Conservation (phyloP, 371 early-diverging fungal genomes). For the Syncephalastrum racemosum region DNA sequence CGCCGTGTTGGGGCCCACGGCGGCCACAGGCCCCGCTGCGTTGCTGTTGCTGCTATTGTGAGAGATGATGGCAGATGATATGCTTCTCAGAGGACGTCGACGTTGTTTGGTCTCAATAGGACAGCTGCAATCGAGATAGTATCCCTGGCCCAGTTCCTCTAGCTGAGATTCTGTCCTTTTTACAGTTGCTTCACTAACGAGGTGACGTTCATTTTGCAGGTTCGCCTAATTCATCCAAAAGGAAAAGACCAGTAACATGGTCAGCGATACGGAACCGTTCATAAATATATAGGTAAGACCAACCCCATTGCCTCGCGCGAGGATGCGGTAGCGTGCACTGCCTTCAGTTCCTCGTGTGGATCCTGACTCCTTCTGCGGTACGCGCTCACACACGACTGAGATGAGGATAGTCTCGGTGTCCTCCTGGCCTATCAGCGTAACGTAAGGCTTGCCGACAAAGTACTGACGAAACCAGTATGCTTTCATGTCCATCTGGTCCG, state of each 20-base stretch:
- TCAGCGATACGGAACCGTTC: not conserved
- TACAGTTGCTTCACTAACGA: slow-evolving; percentile 31
- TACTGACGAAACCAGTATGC: slow-evolving; percentile 44
- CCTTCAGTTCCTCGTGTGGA: not conserved
- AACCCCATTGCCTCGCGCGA: slow-evolving; percentile 35
- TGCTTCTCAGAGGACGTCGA: slow-evolving; percentile 19
- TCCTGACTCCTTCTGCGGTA: slow-evolving; percentile 13
- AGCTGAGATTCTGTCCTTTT: slow-evolving; percentile 27
- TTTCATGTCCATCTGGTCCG: slow-evolving; percentile 34
- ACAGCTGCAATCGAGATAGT: slow-evolving; percentile 18
- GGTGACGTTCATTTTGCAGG: slow-evolving; percentile 14
- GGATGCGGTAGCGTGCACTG: slow-evolving; percentile 38
- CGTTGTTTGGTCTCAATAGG: slow-evolving; percentile 10
- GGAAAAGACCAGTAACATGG: no score
- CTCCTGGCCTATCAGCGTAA: slow-evolving; percentile 29
- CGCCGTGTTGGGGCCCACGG: not conserved
- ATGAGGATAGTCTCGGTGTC: slow-evolving; percentile 12
- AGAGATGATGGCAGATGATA: slow-evolving; percentile 18
- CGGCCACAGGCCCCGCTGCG: not conserved
- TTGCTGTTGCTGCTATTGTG: slow-evolving; percentile 8
- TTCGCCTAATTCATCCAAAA: no score
- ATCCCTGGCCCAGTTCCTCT: slow-evolving; percentile 23
- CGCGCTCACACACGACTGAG: slow-evolving; percentile 39
- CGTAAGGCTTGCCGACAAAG: slow-evolving; percentile 48
- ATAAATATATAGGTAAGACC: not conserved